These are phyloP conservation scores for Detonula confervacea DNA, from an alignment of 352 stramenopile species.

Conservation along the genomic window DNA sequence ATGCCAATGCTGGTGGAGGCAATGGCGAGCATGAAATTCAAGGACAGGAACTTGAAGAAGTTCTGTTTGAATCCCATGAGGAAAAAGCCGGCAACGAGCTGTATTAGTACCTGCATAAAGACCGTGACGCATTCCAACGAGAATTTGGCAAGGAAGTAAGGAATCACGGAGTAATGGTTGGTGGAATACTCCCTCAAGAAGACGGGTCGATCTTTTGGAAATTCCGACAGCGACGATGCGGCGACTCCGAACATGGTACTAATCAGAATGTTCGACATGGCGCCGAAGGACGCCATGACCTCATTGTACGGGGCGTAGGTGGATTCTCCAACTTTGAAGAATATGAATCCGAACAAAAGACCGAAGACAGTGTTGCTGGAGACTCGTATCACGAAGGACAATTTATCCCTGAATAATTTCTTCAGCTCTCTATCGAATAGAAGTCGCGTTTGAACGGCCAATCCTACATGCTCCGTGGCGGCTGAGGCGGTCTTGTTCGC, in stretches of 20 bases:
- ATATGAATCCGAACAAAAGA: slow-evolving; percentile 66
- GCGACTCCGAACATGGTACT: slow-evolving; percentile 33
- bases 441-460: slow-evolving; percentile 53
- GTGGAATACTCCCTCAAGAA: slow-evolving; percentile 87
- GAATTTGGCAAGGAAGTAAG: slow-evolving; percentile 84
- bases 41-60: slow-evolving; percentile 71
- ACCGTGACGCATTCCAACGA: slow-evolving; percentile 69
- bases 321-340: slow-evolving; percentile 57
- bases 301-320: slow-evolving; percentile 19
- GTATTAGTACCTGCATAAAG: slow-evolving; percentile 58
- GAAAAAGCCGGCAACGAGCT: no score
- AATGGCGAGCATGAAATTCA: slow-evolving; percentile 72
- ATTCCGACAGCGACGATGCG: slow-evolving; percentile 35
- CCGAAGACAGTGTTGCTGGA: slow-evolving; percentile 52
- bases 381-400: slow-evolving; percentile 50
- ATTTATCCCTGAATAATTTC: slow-evolving; percentile 57
- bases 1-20: slow-evolving; percentile 66
- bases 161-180: slow-evolving; percentile 75
- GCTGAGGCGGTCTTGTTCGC: neutral
- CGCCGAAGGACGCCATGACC: slow-evolving; percentile 30
- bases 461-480: slow-evolving; percentile 22
- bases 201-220: slow-evolving; percentile 81
- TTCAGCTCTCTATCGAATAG: slow-evolving; percentile 65
- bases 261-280: slow-evolving; percentile 30
- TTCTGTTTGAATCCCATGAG: slow-evolving; percentile 71